These are phyloP conservation scores for Papilionanthe hybrid DNA, from an alignment of 116 monocot genomes.

Conservation along the genomic window DNA sequence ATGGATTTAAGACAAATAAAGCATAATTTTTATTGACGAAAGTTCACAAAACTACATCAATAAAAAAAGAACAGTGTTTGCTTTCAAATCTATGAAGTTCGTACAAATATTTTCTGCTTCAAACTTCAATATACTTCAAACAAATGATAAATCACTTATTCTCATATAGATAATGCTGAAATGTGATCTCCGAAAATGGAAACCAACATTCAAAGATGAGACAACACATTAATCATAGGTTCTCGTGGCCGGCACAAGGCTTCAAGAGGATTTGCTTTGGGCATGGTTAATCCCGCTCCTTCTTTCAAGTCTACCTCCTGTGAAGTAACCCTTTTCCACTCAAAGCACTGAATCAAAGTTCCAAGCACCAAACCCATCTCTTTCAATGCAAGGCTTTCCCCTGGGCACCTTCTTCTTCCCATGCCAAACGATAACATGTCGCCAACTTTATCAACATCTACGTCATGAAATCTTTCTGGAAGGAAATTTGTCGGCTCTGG, in stretches of 20 bases:
- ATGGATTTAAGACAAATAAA: no score
- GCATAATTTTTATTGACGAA: no score
- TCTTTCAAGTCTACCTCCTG: background rate
- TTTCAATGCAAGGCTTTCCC: constrained; percentile 13
- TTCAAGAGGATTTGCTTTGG: constrained; percentile 6
- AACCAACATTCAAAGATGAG: background rate
- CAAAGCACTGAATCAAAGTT: constrained; percentile 20
- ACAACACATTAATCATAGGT: background rate
- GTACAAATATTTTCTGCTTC: no score
- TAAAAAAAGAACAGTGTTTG: no score
- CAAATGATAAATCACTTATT: no score
- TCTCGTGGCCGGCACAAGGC: constrained; percentile 1
- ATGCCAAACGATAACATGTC: constrained; percentile 16
- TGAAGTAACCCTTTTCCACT: constrained; percentile 12
- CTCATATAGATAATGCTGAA: no score
- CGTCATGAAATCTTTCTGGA: constrained; percentile 6
- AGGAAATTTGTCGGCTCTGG: constrained; percentile 1
- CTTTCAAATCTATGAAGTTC: no score
- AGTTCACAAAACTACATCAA: no score
- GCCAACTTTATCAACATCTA: background rate
- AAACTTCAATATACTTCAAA: no score
- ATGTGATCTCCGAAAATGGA: no score
- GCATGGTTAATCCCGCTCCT: constrained; percentile 5
- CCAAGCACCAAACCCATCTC: constrained; percentile 14
- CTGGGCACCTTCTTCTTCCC: constrained; percentile 21